Percentiles rank a stretch among this genome's conserved stretches.
Conservation (phyloP, 768 basidiomycete species). For the Boletus fagicola region DNA sequence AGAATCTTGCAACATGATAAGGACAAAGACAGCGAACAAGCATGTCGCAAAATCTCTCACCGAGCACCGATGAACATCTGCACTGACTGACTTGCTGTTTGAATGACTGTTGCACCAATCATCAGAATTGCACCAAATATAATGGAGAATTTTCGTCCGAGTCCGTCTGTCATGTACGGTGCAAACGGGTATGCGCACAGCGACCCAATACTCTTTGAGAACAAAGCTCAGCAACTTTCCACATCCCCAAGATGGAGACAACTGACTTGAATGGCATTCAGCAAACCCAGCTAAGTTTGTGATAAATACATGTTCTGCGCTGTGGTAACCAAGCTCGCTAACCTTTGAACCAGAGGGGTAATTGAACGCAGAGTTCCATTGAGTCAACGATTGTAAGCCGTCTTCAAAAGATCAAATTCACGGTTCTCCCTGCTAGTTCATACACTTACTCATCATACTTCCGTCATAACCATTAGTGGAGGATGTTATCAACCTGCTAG, state of each 20-base stretch:
- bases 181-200: not conserved
- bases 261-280: constrained; percentile 38
- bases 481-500: constrained; percentile 35
- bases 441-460: constrained; percentile 40
- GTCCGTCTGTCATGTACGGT: not conserved
- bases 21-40: not conserved
- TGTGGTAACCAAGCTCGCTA: not conserved
- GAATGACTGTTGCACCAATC: not conserved
- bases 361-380: constrained; percentile 37
- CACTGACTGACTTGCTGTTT: not conserved
- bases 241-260: not conserved
- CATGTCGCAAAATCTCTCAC: not conserved
- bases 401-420: constrained; percentile 20
- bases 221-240: not conserved
- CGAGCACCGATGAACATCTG: not conserved
- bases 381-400: constrained; percentile 37
- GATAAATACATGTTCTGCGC: not conserved
- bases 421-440: too few relatives aligned
- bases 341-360: constrained; percentile 32
- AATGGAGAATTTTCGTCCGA: not conserved
- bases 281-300: constrained; percentile 31
- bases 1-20: not conserved
- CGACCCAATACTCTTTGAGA: constrained; percentile 11
- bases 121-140: not conserved
- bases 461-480: constrained; percentile 39